Base-by-base conservation (phyloP, 2,329 filamentous ascomycete species). In the Botrytis paeoniae region DNA sequence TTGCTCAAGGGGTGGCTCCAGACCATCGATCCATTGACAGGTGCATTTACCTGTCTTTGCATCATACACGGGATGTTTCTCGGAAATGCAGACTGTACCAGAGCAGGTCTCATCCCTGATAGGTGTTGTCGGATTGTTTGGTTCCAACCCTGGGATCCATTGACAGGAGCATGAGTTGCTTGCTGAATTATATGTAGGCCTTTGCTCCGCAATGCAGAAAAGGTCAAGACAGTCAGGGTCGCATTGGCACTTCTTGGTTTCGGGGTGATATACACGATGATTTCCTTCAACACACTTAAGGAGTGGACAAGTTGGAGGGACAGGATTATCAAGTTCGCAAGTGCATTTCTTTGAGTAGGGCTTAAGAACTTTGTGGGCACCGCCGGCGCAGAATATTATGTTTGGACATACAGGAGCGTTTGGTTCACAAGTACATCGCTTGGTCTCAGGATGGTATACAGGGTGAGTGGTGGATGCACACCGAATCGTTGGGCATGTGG, bases 191-290 rank as follows among this genome's bases (percentile, higher is more conserved):
- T 76, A 76, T 16, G 59, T 74, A 2, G 75, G 71, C 16, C 39
- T 70, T 43, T 69, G 25, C 25, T 75, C 74, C 2, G 74, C 70
- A 37, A 75, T 73, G 54, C 76, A 78, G 43, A 75, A 72, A 10
- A 78, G 63, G 41, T 75, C 74, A 18, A 75, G 76, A 66, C 76
- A 77, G 45, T 77, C 76, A 32, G 65, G 35, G 22, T 74, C 70
- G 43, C 76, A 78, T 39, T 20, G 43, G 54, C 76, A 78, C 29
- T 74, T 76, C 29, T 72, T 60, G 0, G 75, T 74, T 10, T 74
- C 74, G 1, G 75, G 72, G 37, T 77, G 71, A 54, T 74, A 78
- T 10, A 78, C 75, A 20, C 75, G 69, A 61, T 77, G 75, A 16
- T 74, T 59, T 20, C 69, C 72, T 18, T 72, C 70, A 0, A 57